These are phyloP conservation scores for Trypanosoma cruzi DNA, from an alignment of 208 protist genomes.

Conservation along the genomic window DNA sequence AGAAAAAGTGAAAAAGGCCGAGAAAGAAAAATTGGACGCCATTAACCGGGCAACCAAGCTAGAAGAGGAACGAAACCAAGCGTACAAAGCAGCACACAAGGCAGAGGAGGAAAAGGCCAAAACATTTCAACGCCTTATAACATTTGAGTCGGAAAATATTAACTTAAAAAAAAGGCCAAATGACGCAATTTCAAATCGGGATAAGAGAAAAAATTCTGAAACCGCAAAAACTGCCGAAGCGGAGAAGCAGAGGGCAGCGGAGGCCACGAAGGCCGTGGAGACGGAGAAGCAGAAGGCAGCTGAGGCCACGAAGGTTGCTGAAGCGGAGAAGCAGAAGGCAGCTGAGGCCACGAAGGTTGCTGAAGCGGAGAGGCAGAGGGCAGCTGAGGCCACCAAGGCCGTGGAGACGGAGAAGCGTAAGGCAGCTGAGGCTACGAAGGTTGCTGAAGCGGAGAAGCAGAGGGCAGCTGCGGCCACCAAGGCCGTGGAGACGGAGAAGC, in stretches of 20 bases:
- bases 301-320: background rate
- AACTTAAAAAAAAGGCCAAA: background rate
- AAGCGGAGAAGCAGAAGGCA: conserved; percentile 10
- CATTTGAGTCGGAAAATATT: too few species aligned
- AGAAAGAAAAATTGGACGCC: background rate
- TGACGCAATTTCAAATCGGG: background rate
- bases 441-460: conserved; percentile 7
- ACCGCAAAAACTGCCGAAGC: conserved; percentile 12
- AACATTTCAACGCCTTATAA: background rate
- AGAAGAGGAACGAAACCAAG: background rate
- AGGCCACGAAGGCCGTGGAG: background rate
- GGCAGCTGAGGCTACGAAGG: conserved; percentile 1
- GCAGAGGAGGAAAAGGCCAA: conserved; percentile 15
- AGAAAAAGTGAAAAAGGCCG: background rate
- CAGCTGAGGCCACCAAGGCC: conserved; percentile 6
- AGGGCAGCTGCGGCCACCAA: conserved; percentile 12
- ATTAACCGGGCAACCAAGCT: background rate
- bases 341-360: background rate
- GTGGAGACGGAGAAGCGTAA: conserved; percentile 15
- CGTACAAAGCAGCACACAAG: background rate
- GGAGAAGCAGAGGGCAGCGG: conserved; percentile 2
- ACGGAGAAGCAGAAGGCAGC: conserved; percentile 12
- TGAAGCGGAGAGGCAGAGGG: conserved; percentile 8
- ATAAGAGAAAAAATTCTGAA: background rate
- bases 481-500: background rate